Base-by-base conservation (phyloP, 2,329 filamentous ascomycete species). In the Trichoderma sp. region DNA sequence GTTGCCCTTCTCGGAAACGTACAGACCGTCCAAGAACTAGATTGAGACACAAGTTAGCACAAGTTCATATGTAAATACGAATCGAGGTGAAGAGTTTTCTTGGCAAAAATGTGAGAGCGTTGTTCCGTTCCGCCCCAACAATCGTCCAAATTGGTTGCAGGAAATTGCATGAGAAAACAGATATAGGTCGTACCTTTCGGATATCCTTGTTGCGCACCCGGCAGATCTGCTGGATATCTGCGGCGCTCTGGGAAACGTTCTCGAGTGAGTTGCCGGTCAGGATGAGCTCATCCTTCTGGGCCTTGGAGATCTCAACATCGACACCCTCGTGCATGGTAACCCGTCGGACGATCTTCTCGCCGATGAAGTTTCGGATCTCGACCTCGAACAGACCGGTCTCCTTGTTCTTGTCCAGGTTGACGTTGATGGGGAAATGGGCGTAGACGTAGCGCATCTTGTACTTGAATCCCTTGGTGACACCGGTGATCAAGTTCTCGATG, bases 361-460 rank as follows among this genome's bases (percentile, higher is more conserved):
- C 95, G 82, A 98, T 91, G 88, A 98, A 98, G 91, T 98, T 98
- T 85, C 96, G 92, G 89, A 99, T 98, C 92, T 99, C 96, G 83
- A 99, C 93, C 86, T 97, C 93, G 83, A 82, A 92, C 80, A 91
- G 86, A 79, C 91, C 95, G 76, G 93, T 96, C 88, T 98, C 96
- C 82, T 85, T 84, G 90, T 95, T 95, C 92, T 98, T 95, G 81
- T 97, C 94, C 79, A 99, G 86, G 90, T 98, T 98, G 88, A 99
- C 95, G 91, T 99, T 99, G 94, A 99, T 99, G 87, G 96, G 96
- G 84, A 99, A 99, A 92, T 99, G 96, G 84, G 96, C 96, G 86
- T 99, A 99, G 86, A 99, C 96, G 89, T 99, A 99, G 83, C 97
- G 94, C 95, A 99, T 98, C 93, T 99, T 99, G 93, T 99, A 99